Percentiles rank a stretch among this genome's conserved stretches.
Evolutionary conservation across 2,329 filamentous ascomycete species (phyloP).

Genomic region (Colletotrichum sp.): DNA sequence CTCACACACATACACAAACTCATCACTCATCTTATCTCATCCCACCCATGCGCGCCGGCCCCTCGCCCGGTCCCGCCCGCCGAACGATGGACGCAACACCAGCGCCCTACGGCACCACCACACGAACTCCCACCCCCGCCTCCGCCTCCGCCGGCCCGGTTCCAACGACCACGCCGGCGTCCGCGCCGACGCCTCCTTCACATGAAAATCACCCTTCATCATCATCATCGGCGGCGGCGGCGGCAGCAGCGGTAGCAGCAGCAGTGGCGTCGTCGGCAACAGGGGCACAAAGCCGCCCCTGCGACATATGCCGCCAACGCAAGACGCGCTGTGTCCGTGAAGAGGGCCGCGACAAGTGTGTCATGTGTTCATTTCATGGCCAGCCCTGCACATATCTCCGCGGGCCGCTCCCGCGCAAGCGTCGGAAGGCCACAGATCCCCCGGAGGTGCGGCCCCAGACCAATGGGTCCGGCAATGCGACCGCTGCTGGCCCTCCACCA

Average conservation of each 20-base stretch:
- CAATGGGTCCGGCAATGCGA: constrained; percentile 13
- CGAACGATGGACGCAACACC: constrained; percentile 10
- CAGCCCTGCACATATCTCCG: constrained; percentile 69
- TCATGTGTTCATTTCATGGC: constrained; percentile 70
- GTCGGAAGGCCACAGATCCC: constrained; percentile 27
- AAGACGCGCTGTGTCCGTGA: constrained; percentile 71
- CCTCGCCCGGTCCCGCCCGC: constrained; percentile 12
- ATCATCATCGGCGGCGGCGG: background rate
- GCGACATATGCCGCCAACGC: constrained; percentile 68
- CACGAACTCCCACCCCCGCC: background rate
- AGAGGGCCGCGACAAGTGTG: constrained; percentile 62
- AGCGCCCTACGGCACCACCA: constrained; percentile 4
- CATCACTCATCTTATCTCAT: background rate
- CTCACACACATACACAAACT: background rate
- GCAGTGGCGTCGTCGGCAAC: background rate
- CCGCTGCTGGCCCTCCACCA: background rate
- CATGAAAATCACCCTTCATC: background rate
- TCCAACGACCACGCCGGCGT: constrained; percentile 1
- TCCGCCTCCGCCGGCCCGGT: background rate
- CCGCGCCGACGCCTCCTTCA: background rate
- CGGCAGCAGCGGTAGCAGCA: background rate
- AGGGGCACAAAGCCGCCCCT: constrained; percentile 44
- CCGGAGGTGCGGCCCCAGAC: constrained; percentile 22
- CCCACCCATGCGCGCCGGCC: background rate
- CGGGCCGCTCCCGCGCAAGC: constrained; percentile 36